A percentile compares a stretch with the other conserved stretches of the same genome.
Evolutionary conservation across 306 rosid genomes (phyloP).

Genomic region (Citrullus colocynthis): DNA sequence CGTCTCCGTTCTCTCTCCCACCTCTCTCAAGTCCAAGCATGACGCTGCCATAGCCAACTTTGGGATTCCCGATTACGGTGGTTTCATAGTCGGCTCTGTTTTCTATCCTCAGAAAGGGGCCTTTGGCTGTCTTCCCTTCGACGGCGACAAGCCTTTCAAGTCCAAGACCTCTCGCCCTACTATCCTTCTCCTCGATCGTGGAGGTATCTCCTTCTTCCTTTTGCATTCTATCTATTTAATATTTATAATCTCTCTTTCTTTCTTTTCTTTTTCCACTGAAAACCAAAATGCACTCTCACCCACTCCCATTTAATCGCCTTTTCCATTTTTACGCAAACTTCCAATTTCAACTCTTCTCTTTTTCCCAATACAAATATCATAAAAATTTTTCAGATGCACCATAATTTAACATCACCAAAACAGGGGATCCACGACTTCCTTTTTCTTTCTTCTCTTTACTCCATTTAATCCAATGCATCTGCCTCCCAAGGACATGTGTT

Average conservation of each 20-base stretch:
- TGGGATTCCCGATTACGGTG: conserved; percentile 91
- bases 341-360: not conserved
- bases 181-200: conserved; percentile 74
- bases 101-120: conserved; percentile 44
- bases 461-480: not conserved
- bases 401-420: not conserved
- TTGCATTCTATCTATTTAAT: not conserved
- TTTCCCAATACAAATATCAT: too few relatives aligned
- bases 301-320: not conserved
- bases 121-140: conserved; percentile 46
- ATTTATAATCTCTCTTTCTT: too few relatives aligned
- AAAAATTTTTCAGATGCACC: too few relatives aligned
- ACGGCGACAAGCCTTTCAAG: conserved; percentile 63
- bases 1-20: conserved; percentile 51
- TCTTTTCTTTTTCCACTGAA: too few relatives aligned
- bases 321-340: not conserved
- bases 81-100: conserved; percentile 54
- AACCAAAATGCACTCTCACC: not conserved
- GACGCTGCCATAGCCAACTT: conserved; percentile 79
- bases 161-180: conserved; percentile 27
- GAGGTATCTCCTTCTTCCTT: conserved; percentile 34
- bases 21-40: conserved; percentile 20
- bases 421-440: not conserved
- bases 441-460: not conserved
- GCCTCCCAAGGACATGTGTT: not conserved